Percentiles rank a stretch among this genome's conserved stretches.
Conservation (phyloP, 768 basidiomycete species). For the Porphyrellus cyaneotinctus region DNA sequence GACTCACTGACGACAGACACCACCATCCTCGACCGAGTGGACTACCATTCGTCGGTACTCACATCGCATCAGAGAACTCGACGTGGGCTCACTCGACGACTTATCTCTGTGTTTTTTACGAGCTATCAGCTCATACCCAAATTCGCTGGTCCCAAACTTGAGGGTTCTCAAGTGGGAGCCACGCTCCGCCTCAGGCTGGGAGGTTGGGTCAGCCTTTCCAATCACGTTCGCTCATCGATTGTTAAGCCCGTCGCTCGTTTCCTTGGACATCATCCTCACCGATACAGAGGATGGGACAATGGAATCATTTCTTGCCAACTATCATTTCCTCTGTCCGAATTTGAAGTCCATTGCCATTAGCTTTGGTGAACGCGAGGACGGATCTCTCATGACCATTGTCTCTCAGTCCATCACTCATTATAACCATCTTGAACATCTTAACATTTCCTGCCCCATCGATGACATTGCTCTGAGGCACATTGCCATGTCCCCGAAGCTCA, state of each 20-base stretch:
- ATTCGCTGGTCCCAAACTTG: neutral
- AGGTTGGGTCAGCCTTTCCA: no score
- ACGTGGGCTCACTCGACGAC: neutral
- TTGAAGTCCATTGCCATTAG: neutral
- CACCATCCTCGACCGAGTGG: neutral
- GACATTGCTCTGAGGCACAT: neutral
- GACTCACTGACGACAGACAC: no score
- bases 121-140: neutral
- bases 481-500: neutral
- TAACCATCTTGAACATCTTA: neutral
- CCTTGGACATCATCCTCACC: no score
- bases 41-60: neutral
- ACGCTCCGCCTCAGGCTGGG: neutral
- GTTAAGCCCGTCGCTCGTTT: neutral
- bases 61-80: neutral
- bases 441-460: neutral
- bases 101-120: neutral
- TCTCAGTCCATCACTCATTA: neutral
- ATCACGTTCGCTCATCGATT: no score
- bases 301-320: neutral
- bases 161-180: neutral
- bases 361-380: no score
- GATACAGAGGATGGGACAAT: neutral
- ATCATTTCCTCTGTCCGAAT: neutral
- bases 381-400: no score